These are phyloP conservation scores for Sclerotinia spermophila DNA, from an alignment of 2,329 filamentous ascomycete genomes.

Conservation along the genomic window DNA sequence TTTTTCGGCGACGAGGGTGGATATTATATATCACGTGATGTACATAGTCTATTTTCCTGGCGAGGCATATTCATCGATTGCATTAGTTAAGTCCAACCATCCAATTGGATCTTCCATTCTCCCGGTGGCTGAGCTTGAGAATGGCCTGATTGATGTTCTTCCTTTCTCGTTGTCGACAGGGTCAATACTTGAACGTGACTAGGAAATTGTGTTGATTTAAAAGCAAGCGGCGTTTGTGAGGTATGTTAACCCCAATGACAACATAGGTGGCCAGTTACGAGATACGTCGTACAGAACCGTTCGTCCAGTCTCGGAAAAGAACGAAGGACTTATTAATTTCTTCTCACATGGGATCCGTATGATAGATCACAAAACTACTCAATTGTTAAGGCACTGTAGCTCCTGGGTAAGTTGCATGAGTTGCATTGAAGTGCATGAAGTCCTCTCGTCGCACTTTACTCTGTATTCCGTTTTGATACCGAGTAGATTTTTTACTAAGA, in stretches of 20 bases:
- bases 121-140: neutral
- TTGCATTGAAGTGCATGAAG: slow-evolving; percentile 6
- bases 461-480: slow-evolving; percentile 1
- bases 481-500: slow-evolving; percentile 5
- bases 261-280: slow-evolving; percentile 2
- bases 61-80: slow-evolving; percentile 3
- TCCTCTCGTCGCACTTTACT: neutral
- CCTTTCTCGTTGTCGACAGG: neutral
- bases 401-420: neutral
- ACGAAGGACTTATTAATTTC: neutral
- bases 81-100: neutral
- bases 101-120: neutral
- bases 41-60: neutral
- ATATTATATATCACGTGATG: neutral
- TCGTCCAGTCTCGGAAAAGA: neutral
- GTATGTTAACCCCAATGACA: neutral
- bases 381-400: neutral
- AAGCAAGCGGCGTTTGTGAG: neutral
- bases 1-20: neutral
- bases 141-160: neutral
- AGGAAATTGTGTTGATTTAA: slow-evolving; percentile 1
- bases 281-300: neutral
- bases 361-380: slow-evolving; percentile 11
- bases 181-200: neutral
- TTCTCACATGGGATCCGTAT: neutral